These are phyloP conservation scores for Populus nigra DNA, from an alignment of 345 rosid species.

Conservation along the genomic window DNA sequence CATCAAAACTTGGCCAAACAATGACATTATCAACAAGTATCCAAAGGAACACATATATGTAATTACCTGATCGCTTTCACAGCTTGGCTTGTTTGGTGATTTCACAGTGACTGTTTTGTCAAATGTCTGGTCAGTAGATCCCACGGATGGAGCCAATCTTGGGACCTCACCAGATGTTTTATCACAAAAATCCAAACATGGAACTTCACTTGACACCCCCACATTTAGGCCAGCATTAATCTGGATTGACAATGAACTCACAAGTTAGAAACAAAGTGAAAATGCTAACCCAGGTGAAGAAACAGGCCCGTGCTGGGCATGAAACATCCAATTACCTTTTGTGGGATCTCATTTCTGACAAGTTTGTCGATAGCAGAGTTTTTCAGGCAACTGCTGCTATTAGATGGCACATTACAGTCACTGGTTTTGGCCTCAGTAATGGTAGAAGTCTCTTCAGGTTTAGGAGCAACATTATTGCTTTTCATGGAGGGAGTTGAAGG, in stretches of 20 bases:
- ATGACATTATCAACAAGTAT: not conserved
- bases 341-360: slow-evolving; percentile 20
- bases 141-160: not conserved
- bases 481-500: slow-evolving; percentile 8
- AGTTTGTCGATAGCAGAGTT: slow-evolving; percentile 15
- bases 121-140: slow-evolving; percentile 2
- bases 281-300: not conserved
- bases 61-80: slow-evolving; percentile 31
- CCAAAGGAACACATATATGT: not conserved
- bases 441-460: slow-evolving; percentile 16
- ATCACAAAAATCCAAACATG: not conserved
- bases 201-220: slow-evolving; percentile 10
- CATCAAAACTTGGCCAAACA: slow-evolving; percentile 21
- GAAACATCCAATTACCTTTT: slow-evolving; percentile 42
- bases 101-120: slow-evolving; percentile 9
- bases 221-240: slow-evolving; percentile 18
- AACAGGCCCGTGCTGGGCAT: not conserved
- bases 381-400: slow-evolving; percentile 2
- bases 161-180: not conserved
- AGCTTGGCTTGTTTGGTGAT: slow-evolving; percentile 18
- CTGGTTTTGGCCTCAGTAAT: slow-evolving; percentile 21
- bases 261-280: slow-evolving; percentile 15
- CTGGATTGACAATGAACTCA: slow-evolving; percentile 30
- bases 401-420: slow-evolving; percentile 12
- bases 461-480: slow-evolving; percentile 20